Base-by-base conservation (phyloP, 1,284 basidiomycete species). In the Fomitopsis palustris region DNA sequence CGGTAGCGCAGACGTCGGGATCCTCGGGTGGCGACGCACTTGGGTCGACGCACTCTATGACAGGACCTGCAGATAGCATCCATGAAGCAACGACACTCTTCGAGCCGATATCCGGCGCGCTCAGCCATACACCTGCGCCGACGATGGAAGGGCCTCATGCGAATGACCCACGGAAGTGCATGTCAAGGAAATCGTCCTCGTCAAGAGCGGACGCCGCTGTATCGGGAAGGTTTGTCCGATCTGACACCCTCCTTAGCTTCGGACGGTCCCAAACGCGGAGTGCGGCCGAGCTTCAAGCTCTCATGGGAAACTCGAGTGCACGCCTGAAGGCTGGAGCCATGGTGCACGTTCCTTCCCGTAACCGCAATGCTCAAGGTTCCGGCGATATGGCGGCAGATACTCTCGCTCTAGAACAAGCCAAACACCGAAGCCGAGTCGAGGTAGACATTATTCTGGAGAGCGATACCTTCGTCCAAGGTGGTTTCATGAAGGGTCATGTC, bases 371-470 rank as follows among this genome's bases (percentile, higher is more conserved):
- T 65, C 37, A 69, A 70, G 37, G 62, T 56, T 3, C 43, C 58
- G 16, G 54, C 3, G 52, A 58, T 25, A 49, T 51, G 16, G 61
- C 67, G 17, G 45, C 12, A 6, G 51, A 56, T 21, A 52, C 68
- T 7, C 74, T 84, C 4, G 67, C 72, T 55, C 70, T 90, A 59
- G 84, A 93, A 76, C 84, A 88, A 73, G 83, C 84, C 52, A 83
- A 89, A 77, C 66, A 78, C 12, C 79, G 79, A 31, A 86, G 93
- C 2, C 86, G 93, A 31, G 90, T 97, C 1, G 90, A 93, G 68
- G 79, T 97, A 7, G 93, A 97, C 65, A 83, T 98, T 25, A 76
- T 87, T 6, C 80, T 96, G 42, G 88, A 94, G 64, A 87, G 84
- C 61, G 83, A 93, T 63, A 80, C 86, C 4, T 88, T 87, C 59